These are phyloP conservation scores for Mimosa pudica DNA, from an alignment of 306 rosid species.

Conservation along the genomic window DNA sequence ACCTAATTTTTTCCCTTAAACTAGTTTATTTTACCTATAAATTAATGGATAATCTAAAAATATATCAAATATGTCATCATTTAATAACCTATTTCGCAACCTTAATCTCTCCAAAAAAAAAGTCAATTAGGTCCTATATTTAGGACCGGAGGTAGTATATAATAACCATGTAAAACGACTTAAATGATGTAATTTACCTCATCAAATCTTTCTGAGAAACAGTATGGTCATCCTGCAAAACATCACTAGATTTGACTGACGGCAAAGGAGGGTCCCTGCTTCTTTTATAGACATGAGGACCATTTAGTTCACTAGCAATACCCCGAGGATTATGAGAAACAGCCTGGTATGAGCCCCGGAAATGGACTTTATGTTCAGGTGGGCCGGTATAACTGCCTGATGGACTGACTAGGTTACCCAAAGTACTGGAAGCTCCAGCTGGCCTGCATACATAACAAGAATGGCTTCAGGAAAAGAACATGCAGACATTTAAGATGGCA, in stretches of 20 bases:
- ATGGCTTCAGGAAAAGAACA: constrained; percentile 29
- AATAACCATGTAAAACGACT: constrained; percentile 12
- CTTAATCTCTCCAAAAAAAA: too few species aligned
- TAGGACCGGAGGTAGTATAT: too few species aligned
- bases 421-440: constrained; percentile 37
- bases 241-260: constrained; percentile 25
- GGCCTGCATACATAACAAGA: constrained; percentile 53
- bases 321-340: constrained; percentile 45
- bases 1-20: too few species aligned
- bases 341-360: constrained; percentile 39
- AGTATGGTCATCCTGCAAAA: constrained; percentile 29
- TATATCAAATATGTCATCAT: too few species aligned
- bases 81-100: too few species aligned
- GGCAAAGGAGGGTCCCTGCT: constrained; percentile 56
- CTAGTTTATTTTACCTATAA: too few species aligned
- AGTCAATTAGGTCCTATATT: too few species aligned
- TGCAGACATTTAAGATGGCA: constrained; percentile 2
- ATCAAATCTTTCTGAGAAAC: constrained; percentile 42
- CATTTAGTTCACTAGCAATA: constrained; percentile 37
- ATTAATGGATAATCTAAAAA: too few species aligned
- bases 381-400: constrained; percentile 36
- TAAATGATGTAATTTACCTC: constrained; percentile 42
- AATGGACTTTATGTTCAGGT: constrained; percentile 39
- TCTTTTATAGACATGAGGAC: constrained; percentile 54
- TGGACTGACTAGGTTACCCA: constrained; percentile 39